phyloP scores from a whole-genome alignment of 1,284 basidiomycete species.

The Cutaneotrichosporon sp. region DNA sequence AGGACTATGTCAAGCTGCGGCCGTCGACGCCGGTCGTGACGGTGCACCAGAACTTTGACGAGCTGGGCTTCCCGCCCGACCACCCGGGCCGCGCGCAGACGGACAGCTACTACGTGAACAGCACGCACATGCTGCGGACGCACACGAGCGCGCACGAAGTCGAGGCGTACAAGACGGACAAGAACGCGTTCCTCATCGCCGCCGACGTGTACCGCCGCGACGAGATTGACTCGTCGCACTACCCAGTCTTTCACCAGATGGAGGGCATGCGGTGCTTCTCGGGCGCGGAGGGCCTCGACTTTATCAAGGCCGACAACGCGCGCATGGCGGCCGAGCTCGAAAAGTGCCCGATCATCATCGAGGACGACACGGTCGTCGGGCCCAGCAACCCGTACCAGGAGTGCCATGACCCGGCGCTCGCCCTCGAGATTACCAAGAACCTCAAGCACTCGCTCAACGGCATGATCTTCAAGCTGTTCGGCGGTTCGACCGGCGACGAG shows the following conservation, averaged over 20 bases:
- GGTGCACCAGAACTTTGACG: conserved; percentile 93
- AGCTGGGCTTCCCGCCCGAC: conserved; percentile 88
- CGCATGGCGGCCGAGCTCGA: conserved; percentile 65
- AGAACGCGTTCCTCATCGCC: conserved; percentile 83
- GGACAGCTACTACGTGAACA: conserved; percentile 97
- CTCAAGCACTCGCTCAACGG: conserved; percentile 90
- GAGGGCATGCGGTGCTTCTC: conserved; percentile 83
- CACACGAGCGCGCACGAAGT: conserved; percentile 99
- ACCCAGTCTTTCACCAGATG: conserved; percentile 99
- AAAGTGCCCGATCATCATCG: conserved; percentile 74
- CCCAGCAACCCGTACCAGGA: conserved; percentile 78
- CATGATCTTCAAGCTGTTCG: conserved; percentile 82
- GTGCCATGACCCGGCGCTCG: conserved; percentile 69
- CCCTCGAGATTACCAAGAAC: conserved; percentile 75
- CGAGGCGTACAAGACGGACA: conserved; percentile 76
- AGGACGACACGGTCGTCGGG: conserved; percentile 77
- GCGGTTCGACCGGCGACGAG: conserved; percentile 55
- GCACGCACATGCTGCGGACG: conserved; percentile 85
- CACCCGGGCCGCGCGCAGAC: conserved; percentile 88
- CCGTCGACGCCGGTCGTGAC: conserved; percentile 85
- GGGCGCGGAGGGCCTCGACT: conserved; percentile 53
- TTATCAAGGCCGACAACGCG: conserved; percentile 53
- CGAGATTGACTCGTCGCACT: conserved; percentile 96
- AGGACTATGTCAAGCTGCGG: conserved; percentile 51
- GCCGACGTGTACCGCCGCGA: conserved; percentile 99